Base-by-base conservation (phyloP, 495 filamentous ascomycete genomes). In the Chaetomium cochliodes region DNA sequence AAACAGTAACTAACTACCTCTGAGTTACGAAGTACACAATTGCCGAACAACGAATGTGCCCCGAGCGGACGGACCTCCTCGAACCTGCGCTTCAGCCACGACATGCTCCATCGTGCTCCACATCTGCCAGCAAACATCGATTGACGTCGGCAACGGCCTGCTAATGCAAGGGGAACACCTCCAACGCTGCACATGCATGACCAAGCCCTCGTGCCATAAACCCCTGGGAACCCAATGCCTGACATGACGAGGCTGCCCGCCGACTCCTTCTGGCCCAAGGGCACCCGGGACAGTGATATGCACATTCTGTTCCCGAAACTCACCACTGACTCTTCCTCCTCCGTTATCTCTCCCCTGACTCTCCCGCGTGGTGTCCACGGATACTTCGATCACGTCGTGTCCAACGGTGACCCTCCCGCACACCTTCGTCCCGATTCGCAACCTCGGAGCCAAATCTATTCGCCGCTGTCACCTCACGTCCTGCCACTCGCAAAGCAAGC, bases 271-370 rank as follows among this genome's bases (percentile, higher is more conserved):
- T 69, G 67, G 70, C 76, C 73, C 11, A 58, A 63, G 50, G 68
- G 71, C 52, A 53, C 63, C 41, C 62, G 66, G 20, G 73, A 77
- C 46, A 64, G 53, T 33, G 72, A 67, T 51, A 55, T 54, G 28
- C 64, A 42, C 53, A 22, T 66, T n/a, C 70, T 60, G 3, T 65
- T 71, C 39, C 66, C 74, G 58, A 67, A 66, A 42, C 65, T 73
- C 25, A 67, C 70, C 67, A 63, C 56, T 62, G 74, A 73, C 42
- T 66, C 64, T 13, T 66, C 74, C 33, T 67, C 73, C 47, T 74
- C 77, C 26, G 58, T 80, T 58, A 78, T 79, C 55, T 80, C 79
- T 6, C 79, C 78, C 12, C 62, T 81, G 47, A 64, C 74, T 26
- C 67, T 81, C 57, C 74, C 78, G 33, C 75, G 69, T 26, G 73